Evolutionary conservation across 805 yeast species (phyloP).

Genomic region (Candida sphagnicola): DNA sequence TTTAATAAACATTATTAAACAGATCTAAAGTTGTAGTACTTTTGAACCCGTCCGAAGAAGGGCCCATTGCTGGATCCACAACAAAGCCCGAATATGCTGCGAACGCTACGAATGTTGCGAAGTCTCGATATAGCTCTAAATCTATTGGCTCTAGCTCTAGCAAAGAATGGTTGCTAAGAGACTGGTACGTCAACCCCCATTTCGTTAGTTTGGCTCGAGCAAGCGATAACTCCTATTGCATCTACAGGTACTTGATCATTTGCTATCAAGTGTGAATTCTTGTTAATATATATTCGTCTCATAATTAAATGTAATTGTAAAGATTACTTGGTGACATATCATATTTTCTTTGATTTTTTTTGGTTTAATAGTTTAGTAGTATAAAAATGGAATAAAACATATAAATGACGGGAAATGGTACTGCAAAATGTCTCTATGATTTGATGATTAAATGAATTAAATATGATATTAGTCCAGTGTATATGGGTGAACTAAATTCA

Average conservation of each 20-base stretch:
- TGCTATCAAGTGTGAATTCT: too few species aligned
- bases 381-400: background rate
- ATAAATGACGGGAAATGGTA: background rate
- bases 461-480: background rate
- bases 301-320: background rate
- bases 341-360: background rate
- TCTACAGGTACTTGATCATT: too few species aligned
- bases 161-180: too few species aligned
- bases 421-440: background rate
- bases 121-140: too few species aligned
- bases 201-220: background rate
- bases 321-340: background rate
- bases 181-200: too few species aligned
- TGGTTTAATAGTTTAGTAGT: background rate
- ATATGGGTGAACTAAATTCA: too few species aligned
- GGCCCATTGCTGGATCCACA: too few species aligned
- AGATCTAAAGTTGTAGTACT: background rate
- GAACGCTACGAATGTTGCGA: too few species aligned
- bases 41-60: too few species aligned
- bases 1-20: background rate
- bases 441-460: background rate
- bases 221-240: too few species aligned
- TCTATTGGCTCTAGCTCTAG: too few species aligned
- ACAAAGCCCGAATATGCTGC: too few species aligned
- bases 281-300: constrained; percentile 1